Evolutionary conservation across 805 yeast species (phyloP), one percentile per base, ranked within the genome.

Genomic region (Cyberlindnera xishuangbannaensis): DNA sequence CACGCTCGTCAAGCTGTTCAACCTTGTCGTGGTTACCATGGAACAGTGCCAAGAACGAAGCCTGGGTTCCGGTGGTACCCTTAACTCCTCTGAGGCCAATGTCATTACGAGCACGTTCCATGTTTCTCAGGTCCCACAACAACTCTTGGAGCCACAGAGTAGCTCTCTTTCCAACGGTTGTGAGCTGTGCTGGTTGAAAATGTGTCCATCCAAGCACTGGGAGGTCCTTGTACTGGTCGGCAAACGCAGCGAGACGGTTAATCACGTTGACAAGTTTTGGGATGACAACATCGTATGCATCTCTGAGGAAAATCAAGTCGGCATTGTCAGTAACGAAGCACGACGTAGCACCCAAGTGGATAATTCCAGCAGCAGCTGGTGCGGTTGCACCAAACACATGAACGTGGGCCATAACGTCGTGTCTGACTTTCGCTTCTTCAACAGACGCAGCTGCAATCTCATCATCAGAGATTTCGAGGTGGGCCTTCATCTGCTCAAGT

Each of bases 131-230:
- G 65, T 92, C 98, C 98, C 97, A 92, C 53, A 92, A 71, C 52
- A 92, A 69, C 64, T 92, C 98, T 71, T 92, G 98, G 51, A 92
- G 69, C 98, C 98, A 92, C 56, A 92, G 69, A 28, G 97, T 87
- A 36, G 95, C 94, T 66, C 98, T 82, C 71, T 92, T 92, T 61
- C 98, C 98, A 44, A 92, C 95, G 21, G 98, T 92, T 48, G 97
- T 90, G 60, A 92, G 76, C 69, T 92, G 98, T 34, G 98, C 98
- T 12, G 98, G 98, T 69, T 92, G 98, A 77, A 92, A 92, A 64
- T 92, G 98, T 37, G 98, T 92, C 97, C 97, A 92, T 22, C 98
- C 98, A 47, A 92, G 73, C 27, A 88, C 96, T 23, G 98, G 97
- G 63, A 88, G 63, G 61, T 92, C 97, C 67, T 92, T 92, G 71